Conservation (phyloP, 2,329 filamentous ascomycete genomes). For the Apiospora hydei region DNA sequence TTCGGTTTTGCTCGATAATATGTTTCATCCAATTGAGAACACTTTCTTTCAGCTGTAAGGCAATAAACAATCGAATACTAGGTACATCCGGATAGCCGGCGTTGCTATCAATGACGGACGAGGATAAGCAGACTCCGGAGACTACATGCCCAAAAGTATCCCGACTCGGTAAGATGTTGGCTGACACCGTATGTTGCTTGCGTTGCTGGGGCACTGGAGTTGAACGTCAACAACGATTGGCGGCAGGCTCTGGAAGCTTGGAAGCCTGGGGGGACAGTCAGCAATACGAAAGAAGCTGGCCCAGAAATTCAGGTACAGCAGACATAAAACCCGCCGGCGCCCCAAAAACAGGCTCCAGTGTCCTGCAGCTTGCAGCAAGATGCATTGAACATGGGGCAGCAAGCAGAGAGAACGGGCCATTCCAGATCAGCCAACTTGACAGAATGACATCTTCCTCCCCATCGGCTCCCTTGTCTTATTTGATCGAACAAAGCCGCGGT, state of each 20-base stretch:
- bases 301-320: background rate
- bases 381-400: background rate
- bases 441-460: slow-evolving; percentile 4
- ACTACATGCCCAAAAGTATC: background rate
- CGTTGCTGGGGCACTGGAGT: slow-evolving; percentile 13
- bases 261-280: background rate
- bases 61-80: background rate
- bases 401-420: background rate
- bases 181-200: slow-evolving; percentile 13
- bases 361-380: background rate
- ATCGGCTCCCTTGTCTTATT: background rate
- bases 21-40: background rate
- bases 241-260: background rate
- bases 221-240: background rate
- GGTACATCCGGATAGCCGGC: background rate
- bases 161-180: background rate
- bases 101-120: background rate
- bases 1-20: background rate
- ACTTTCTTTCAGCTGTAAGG: background rate
- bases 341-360: background rate
- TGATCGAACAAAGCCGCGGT: background rate
- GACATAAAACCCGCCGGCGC: background rate
- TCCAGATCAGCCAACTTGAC: background rate
- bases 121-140: background rate
- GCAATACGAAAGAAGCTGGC: slow-evolving; percentile 1